phyloP scores from a whole-genome alignment of 202 grass and related monocot genomes.

The Carex arenaria region DNA sequence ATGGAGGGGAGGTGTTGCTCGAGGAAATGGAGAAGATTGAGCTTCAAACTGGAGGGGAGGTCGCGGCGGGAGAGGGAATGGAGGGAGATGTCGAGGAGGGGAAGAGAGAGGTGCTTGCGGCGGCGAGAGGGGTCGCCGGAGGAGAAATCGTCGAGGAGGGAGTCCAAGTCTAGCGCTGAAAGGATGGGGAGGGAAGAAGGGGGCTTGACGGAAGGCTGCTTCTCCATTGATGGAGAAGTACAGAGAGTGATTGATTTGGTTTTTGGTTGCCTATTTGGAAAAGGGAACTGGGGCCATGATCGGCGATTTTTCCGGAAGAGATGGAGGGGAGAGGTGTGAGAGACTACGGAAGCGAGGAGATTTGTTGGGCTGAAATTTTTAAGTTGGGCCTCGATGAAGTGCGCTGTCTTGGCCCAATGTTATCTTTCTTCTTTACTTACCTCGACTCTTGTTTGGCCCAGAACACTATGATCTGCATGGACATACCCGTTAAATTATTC shows the following conservation, averaged over 20 bases:
- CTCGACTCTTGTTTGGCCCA: too few species aligned
- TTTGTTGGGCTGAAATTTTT: background rate
- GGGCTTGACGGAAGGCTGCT: slow-evolving; percentile 12
- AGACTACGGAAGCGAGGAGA: background rate
- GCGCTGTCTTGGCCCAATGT: background rate
- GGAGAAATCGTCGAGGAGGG: slow-evolving; percentile 69
- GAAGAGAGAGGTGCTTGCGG: slow-evolving; percentile 50
- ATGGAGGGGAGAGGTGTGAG: background rate
- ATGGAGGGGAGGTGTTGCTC: slow-evolving; percentile 56
- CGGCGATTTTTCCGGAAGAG: too few species aligned
- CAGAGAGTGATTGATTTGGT: background rate
- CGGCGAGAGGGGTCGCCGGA: slow-evolving; percentile 23
- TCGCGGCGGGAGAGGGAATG: slow-evolving; percentile 72
- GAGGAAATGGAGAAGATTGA: slow-evolving; percentile 62
- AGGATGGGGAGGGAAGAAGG: slow-evolving; percentile 24
- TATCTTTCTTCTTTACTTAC: too few species aligned
- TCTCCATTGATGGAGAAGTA: slow-evolving; percentile 51
- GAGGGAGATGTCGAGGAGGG: slow-evolving; percentile 62
- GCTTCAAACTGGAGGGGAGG: slow-evolving; percentile 57
- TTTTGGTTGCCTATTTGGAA: slow-evolving; percentile 2
- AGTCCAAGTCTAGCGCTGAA: slow-evolving; percentile 63
- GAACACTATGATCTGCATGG: too few species aligned
- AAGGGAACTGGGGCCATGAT: background rate
- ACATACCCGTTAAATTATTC: too few species aligned
- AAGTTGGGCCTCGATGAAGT: background rate